Conservation (phyloP, 306 rosid genomes). For the Trifolium fragiferum region DNA sequence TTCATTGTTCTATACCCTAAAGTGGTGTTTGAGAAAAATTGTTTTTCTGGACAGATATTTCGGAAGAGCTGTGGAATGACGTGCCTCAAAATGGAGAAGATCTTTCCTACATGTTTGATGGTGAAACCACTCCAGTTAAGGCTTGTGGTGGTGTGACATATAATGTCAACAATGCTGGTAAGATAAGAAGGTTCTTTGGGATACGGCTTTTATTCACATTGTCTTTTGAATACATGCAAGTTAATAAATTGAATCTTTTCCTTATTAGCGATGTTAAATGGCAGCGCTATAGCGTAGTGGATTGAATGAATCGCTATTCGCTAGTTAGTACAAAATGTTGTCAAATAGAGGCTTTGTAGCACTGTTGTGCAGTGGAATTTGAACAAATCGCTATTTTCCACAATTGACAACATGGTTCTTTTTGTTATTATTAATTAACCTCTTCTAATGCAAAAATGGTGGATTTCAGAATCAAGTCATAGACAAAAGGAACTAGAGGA, state of each 20-base stretch:
- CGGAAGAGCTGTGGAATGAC: constrained; percentile 71
- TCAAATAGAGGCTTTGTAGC: neutral
- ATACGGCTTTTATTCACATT: constrained; percentile 21
- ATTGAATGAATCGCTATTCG: neutral
- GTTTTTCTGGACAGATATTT: constrained; percentile 53
- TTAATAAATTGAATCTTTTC: constrained; percentile 17
- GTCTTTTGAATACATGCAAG: constrained; percentile 32
- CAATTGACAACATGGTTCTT: neutral
- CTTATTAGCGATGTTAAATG: neutral
- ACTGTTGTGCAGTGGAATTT: neutral
- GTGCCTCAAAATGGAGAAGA: constrained; percentile 77
- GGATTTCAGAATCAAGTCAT: constrained; percentile 65
- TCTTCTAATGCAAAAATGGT: constrained; percentile 40
- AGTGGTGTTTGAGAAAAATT: constrained; percentile 24
- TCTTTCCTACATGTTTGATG: constrained; percentile 79
- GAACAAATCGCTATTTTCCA: neutral
- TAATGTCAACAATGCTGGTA: constrained; percentile 57
- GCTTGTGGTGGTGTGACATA: constrained; percentile 88
- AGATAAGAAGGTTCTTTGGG: constrained; percentile 34
- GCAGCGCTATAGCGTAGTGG: neutral
- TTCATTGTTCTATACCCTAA: neutral
- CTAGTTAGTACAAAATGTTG: neutral
- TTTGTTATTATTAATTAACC: constrained; percentile 34
- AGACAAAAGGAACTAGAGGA: constrained; percentile 63
- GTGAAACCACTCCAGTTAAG: constrained; percentile 90